Evolutionary conservation across 176 grass and related monocot species (phyloP).

Genomic region (Rhynchospora tenuis): DNA sequence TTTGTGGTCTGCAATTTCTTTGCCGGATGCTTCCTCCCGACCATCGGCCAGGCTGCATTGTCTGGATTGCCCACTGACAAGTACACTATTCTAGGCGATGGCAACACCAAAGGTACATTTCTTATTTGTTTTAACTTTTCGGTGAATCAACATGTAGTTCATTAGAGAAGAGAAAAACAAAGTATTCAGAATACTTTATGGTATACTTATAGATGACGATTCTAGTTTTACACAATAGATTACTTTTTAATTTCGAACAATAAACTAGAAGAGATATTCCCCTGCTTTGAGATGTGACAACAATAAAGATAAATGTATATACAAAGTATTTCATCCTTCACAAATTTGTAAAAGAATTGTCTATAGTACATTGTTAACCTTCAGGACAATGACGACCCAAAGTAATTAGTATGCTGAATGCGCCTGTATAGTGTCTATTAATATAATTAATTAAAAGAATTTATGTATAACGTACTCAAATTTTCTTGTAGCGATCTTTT

Average conservation of each 20-base stretch:
- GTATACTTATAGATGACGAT: background rate
- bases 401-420: too few species aligned
- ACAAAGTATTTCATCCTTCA: too few species aligned
- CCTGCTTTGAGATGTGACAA: background rate
- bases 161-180: background rate
- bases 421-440: too few species aligned
- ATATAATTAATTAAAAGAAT: background rate
- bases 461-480: background rate
- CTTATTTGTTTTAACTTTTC: background rate
- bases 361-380: too few species aligned
- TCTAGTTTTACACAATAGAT: background rate
- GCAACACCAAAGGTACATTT: conserved; percentile 16
- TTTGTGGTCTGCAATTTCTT: conserved; percentile 36
- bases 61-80: background rate
- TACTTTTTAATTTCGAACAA: background rate
- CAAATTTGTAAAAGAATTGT: too few species aligned
- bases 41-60: background rate
- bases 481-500: conserved; percentile 9
- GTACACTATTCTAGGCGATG: conserved; percentile 32
- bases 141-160: background rate
- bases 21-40: conserved; percentile 3
- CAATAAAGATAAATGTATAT: too few species aligned
- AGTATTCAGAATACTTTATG: too few species aligned
- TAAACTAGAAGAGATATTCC: background rate
- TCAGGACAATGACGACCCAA: too few species aligned